Evolutionary conservation across 2,329 filamentous ascomycete species (phyloP), one percentile per base, ranked within the genome.

Genomic region (Monosporascus sp.): DNA sequence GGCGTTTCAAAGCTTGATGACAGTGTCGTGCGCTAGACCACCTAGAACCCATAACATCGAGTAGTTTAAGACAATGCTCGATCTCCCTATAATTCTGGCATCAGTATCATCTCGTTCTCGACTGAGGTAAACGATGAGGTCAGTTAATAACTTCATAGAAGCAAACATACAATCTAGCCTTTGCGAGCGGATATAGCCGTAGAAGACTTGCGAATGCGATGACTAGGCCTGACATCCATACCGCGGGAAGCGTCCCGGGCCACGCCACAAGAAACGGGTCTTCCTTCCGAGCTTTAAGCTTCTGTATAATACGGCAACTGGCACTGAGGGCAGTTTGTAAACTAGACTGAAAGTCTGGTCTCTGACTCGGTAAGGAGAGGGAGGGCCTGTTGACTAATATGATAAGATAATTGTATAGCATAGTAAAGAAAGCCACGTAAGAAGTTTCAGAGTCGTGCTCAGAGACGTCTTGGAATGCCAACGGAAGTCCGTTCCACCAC

Each of bases 401-500:
- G n/a, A 55, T 35, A 14, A 53, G 31, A 48, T 53, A 36, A 18
- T 53, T 45, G 37, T 55, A 53, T 9, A 46, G 37, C 24, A 53
- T 50, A 4, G 50, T 31, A 48, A 50, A 55, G 50, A 52, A 55
- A 3, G 47, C 35, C n/a, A 43, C 46, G 37, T 50, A 55, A 17
- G 46, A 20, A 20, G 39, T 25, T 15, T 47, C 43, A 5, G n/a
- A 11, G 8, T 27, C 18, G 8, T 24, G 17, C 17, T 38, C 35
- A 15, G 46, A 17, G 8, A 17, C 11, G 35, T 50, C 52, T 38
- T 56, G 54, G 39, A 56, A 49, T 2, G 46, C 41, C 5, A 37
- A 41, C 11, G 54, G 54, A 20, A 56, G 51, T 6, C 48, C 47
- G 41, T 56, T 56, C 54, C 54, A 56, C 54, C 54, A 56, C 14